A percentile compares a stretch with the other conserved stretches of the same genome.
phyloP scores from a whole-genome alignment of 352 stramenopile species.

The Elongisporangium anandrum region DNA sequence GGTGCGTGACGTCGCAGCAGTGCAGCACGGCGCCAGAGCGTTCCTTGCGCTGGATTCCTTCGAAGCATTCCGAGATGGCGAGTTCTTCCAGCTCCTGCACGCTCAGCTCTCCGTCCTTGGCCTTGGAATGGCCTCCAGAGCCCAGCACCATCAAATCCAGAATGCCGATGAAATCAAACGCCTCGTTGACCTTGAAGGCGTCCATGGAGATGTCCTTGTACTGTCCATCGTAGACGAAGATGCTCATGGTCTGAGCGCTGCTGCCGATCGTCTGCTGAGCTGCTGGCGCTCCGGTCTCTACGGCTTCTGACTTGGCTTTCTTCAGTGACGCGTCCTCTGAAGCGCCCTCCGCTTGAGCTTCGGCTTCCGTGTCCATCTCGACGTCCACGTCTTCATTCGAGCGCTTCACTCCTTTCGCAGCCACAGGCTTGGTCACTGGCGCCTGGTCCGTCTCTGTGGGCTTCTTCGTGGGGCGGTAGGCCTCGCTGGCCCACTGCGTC shows the following conservation, averaged over 20 bases:
- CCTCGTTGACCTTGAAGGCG: conserved; percentile 78
- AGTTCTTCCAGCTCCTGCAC: conserved; percentile 41
- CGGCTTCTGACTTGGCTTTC: conserved; percentile 30
- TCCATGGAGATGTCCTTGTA: conserved; percentile 40
- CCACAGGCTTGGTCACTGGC: conserved; percentile 6
- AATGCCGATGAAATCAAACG: conserved; percentile 78
- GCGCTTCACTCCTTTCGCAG: conserved; percentile 37
- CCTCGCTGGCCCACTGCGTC: conserved; percentile 42
- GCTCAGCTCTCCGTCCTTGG: conserved; percentile 16
- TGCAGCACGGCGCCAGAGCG: conserved; percentile 55
- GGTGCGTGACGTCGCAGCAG: conserved; percentile 40
- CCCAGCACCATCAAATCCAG: conserved; percentile 58
- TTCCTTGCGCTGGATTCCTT: conserved; percentile 46
- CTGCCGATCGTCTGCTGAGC: not conserved
- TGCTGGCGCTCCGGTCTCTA: not conserved
- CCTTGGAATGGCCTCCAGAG: conserved; percentile 8
- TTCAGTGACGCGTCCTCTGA: conserved; percentile 18
- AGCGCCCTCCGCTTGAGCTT: not conserved
- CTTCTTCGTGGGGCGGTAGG: conserved; percentile 16
- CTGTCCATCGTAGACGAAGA: conserved; percentile 75
- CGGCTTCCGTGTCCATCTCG: not conserved
- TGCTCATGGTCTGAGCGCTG: conserved; percentile 33
- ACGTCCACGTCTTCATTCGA: conserved; percentile 24
- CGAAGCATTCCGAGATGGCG: conserved; percentile 61
- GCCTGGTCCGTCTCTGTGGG: not conserved